Percentiles rank a stretch among this genome's conserved stretches.
Evolutionary conservation across 495 filamentous ascomycete species (phyloP).

Genomic region (Opeltia flavorubescens): DNA sequence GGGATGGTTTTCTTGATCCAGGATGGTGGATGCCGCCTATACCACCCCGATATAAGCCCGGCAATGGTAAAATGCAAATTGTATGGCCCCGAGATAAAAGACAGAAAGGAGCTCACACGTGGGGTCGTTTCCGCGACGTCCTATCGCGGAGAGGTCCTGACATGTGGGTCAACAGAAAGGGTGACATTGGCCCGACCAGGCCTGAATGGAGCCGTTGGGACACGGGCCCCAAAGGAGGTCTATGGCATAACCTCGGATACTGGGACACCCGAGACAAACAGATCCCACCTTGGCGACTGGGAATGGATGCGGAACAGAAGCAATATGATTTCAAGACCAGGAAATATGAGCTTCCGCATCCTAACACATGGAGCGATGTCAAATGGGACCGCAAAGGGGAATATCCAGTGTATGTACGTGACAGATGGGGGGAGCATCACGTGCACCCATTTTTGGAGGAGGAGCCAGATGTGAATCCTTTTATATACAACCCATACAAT

Average conservation of each 20-base stretch:
- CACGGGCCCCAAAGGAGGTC: not conserved
- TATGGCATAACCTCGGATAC: slow-evolving; percentile 1
- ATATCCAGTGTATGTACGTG: not conserved
- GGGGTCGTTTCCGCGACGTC: slow-evolving; percentile 15
- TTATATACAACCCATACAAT: too few relatives aligned
- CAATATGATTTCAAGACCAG: slow-evolving; percentile 8
- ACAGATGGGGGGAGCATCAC: not conserved
- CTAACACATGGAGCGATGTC: slow-evolving; percentile 1
- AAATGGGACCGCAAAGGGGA: slow-evolving; percentile 1
- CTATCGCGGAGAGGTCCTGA: slow-evolving; percentile 21
- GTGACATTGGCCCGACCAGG: slow-evolving; percentile 2
- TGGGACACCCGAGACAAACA: not conserved
- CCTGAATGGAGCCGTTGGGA: slow-evolving; percentile 8
- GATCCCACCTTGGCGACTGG: not conserved
- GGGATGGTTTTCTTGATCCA: too few relatives aligned
- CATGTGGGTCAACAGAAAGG: slow-evolving; percentile 16
- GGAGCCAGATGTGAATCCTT: not conserved
- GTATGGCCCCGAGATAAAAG: slow-evolving; percentile 22
- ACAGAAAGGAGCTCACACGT: slow-evolving; percentile 6
- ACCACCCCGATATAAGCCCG: too few relatives aligned
- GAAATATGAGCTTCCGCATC: slow-evolving; percentile 2
- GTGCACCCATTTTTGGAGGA: not conserved
- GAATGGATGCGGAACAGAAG: not conserved
- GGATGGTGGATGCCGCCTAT: too few relatives aligned
- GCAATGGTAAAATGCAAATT: slow-evolving; percentile 11